These are phyloP conservation scores for Scheffersomyces lignosus DNA, from an alignment of 805 yeast genomes.

Conservation along the genomic window DNA sequence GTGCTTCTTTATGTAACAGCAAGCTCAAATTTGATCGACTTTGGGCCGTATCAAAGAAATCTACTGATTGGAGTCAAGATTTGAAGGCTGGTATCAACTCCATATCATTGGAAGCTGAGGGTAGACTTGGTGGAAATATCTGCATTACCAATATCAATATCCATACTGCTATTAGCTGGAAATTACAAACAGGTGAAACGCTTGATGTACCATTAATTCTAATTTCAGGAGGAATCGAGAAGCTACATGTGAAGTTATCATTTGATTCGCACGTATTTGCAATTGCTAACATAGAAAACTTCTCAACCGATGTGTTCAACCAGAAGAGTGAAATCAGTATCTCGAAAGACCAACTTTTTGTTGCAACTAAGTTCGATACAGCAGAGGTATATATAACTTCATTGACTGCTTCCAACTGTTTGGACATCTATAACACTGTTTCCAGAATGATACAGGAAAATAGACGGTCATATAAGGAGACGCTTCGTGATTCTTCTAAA, in stretches of 20 bases:
- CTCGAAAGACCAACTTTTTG: constrained; percentile 61
- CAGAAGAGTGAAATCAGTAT: constrained; percentile 53
- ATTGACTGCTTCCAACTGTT: constrained; percentile 77
- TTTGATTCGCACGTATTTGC: constrained; percentile 87
- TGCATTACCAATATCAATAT: constrained; percentile 48
- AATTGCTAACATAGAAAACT: constrained; percentile 51
- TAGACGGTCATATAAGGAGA: constrained; percentile 70
- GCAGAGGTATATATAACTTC: constrained; percentile 74
- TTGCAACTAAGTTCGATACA: constrained; percentile 47
- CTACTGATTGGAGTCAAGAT: constrained; percentile 69
- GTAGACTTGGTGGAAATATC: constrained; percentile 79
- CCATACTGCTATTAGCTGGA: constrained; percentile 75
- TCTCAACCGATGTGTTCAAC: constrained; percentile 63
- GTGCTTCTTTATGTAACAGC: constrained; percentile 76
- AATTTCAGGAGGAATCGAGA: constrained; percentile 55
- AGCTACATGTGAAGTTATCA: constrained; percentile 59
- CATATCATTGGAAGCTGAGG: constrained; percentile 56
- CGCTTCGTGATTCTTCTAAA: constrained; percentile 57
- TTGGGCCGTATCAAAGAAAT: constrained; percentile 71
- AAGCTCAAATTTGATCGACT: constrained; percentile 53
- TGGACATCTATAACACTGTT: constrained; percentile 74
- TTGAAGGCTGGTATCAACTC: constrained; percentile 59
- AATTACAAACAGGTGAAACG: constrained; percentile 37
- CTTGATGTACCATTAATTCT: constrained; percentile 67
- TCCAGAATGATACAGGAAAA: constrained; percentile 73